phyloP scores from a whole-genome alignment of 1,139 yeast genomes.

The Hyphopichia fennica region DNA sequence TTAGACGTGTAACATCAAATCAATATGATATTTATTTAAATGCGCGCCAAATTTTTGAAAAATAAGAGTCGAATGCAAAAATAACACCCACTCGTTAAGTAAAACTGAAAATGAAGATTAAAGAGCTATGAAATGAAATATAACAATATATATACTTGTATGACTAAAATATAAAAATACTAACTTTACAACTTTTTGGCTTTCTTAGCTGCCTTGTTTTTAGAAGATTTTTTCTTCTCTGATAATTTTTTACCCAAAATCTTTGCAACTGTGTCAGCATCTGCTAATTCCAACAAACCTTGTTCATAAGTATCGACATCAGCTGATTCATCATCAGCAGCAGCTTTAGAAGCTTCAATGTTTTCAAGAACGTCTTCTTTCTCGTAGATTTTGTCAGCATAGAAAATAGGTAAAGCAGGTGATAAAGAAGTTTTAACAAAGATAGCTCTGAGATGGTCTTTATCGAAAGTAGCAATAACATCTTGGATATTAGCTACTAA shows the following conservation, averaged over 20 bases:
- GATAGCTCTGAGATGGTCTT: constrained; percentile 51
- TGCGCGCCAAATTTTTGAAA: too few species aligned
- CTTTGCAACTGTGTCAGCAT: constrained; percentile 62
- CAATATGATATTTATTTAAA: too few species aligned
- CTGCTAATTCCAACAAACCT: constrained; percentile 78
- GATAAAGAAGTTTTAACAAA: constrained; percentile 70
- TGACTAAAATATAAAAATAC: background rate
- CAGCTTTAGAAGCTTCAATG: constrained; percentile 19
- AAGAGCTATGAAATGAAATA: background rate
- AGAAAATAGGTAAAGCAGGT: constrained; percentile 82
- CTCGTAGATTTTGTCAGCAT: constrained; percentile 58
- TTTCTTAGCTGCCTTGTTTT: constrained; percentile 12
- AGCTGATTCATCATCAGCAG: constrained; percentile 31
- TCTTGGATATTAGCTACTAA: constrained; percentile 57
- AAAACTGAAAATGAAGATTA: background rate
- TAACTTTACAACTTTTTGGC: constrained; percentile 2
- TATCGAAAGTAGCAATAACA: constrained; percentile 51
- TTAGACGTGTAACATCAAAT: too few species aligned
- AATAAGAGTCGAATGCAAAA: too few species aligned
- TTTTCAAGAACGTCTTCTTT: constrained; percentile 27
- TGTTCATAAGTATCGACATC: constrained; percentile 54
- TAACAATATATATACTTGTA: background rate
- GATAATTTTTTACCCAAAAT: constrained; percentile 44
- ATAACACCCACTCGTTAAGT: too few species aligned
- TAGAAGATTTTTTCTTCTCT: constrained; percentile 10